A percentile compares a stretch with the other conserved stretches of the same genome.
Conservation (phyloP, 176 grass and related monocot genomes). For the Elaeis guineensis region DNA sequence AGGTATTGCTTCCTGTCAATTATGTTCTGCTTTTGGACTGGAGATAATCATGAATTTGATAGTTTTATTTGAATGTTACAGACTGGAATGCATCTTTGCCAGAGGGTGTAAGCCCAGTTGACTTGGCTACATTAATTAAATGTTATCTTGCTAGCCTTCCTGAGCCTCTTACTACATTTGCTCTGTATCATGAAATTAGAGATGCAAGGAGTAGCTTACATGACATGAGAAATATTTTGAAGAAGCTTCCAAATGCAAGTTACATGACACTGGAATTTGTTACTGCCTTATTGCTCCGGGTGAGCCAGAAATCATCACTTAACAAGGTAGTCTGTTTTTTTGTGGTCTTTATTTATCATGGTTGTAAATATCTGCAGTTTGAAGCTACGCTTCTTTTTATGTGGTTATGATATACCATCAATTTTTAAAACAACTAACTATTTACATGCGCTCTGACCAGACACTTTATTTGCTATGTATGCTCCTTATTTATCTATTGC, state of each 20-base stretch:
- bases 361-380: background rate
- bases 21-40: no score
- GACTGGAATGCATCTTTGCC: constrained; percentile 71
- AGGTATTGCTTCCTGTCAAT: constrained; percentile 23
- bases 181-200: constrained; percentile 72
- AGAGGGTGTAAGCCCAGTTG: constrained; percentile 53
- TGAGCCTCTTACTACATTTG: constrained; percentile 77
- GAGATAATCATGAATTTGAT: constrained; percentile 13
- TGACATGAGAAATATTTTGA: constrained; percentile 91
- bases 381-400: constrained; percentile 8
- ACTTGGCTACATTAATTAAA: constrained; percentile 74
- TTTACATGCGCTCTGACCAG: no score
- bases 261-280: constrained; percentile 95
- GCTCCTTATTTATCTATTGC: no score
- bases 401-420: background rate
- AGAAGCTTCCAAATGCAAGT: constrained; percentile 95
- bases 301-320: constrained; percentile 82
- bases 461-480: no score
- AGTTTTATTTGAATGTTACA: constrained; percentile 30
- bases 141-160: constrained; percentile 94
- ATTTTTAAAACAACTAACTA: no score
- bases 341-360: background rate
- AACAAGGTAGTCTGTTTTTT: constrained; percentile 63
- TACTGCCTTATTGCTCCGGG: constrained; percentile 74
- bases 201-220: constrained; percentile 67